Evolutionary conservation across 345 rosid genomes (phyloP).

Genomic region (Reutealis trisperma): DNA sequence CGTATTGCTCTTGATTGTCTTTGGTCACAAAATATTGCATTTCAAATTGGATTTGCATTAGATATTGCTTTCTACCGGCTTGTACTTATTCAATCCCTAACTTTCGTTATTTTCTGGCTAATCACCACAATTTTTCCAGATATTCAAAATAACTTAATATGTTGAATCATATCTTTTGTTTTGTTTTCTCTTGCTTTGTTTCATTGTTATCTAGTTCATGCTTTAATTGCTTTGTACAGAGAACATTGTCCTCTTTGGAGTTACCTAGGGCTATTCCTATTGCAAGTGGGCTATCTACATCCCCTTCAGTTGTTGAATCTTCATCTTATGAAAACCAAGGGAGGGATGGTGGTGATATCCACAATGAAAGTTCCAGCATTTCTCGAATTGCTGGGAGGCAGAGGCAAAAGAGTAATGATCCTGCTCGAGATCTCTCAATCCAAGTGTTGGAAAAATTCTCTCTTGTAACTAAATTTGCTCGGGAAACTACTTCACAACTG

Average conservation of each 20-base stretch:
- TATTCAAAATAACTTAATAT: background rate
- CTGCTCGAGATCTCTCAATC: conserved; percentile 87
- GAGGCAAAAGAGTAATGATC: conserved; percentile 73
- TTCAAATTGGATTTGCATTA: background rate
- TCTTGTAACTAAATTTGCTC: conserved; percentile 88
- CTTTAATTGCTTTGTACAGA: conserved; percentile 47
- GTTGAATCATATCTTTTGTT: background rate
- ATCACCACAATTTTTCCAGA: background rate
- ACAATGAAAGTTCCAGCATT: conserved; percentile 34
- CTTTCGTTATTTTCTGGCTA: background rate
- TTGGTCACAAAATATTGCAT: conserved; percentile 9
- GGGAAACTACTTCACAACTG: conserved; percentile 87
- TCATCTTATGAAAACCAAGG: conserved; percentile 46
- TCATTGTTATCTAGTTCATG: conserved; percentile 1
- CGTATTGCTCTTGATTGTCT: background rate
- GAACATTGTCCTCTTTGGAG: conserved; percentile 89
- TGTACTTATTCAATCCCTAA: background rate
- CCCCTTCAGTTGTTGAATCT: conserved; percentile 45
- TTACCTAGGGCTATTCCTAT: conserved; percentile 74
- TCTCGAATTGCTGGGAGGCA: conserved; percentile 54
- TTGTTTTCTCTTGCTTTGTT: background rate
- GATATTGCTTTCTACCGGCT: background rate
- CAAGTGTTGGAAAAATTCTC: conserved; percentile 92
- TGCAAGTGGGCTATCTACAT: conserved; percentile 54
- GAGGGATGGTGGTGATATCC: conserved; percentile 37